Evolutionary conservation across 2,329 filamentous ascomycete genomes (phyloP).

Genomic region (Harringtonia lauricola): DNA sequence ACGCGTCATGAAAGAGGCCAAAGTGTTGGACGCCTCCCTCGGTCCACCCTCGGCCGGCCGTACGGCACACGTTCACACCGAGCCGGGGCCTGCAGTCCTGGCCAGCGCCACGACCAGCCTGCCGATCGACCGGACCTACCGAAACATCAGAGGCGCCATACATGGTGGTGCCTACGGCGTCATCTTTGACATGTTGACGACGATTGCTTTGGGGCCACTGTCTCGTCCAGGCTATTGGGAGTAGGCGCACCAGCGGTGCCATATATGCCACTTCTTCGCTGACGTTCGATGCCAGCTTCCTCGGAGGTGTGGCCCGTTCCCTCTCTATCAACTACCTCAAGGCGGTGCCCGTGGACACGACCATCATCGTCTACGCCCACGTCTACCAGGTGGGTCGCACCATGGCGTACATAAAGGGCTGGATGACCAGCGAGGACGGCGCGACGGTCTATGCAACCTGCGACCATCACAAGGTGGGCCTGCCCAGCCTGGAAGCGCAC

Average conservation of each 20-base stretch:
- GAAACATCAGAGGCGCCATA: constrained; percentile 34
- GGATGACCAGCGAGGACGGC: constrained; percentile 36
- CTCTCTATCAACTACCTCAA: constrained; percentile 40
- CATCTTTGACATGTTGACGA: constrained; percentile 45
- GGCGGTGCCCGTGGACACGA: constrained; percentile 29
- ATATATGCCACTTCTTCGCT: too few species aligned
- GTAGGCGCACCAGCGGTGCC: too few species aligned
- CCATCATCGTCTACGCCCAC: constrained; percentile 27
- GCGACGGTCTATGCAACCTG: constrained; percentile 34
- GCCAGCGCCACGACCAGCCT: constrained; percentile 30
- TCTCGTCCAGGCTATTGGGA: constrained; percentile 37
- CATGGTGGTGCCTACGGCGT: constrained; percentile 42
- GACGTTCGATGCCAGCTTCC: constrained; percentile 2
- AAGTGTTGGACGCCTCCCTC: constrained; percentile 18
- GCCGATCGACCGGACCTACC: constrained; percentile 28
- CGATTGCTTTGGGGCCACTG: constrained; percentile 34
- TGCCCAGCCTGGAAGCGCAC: constrained; percentile 27
- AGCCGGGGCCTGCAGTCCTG: constrained; percentile 7
- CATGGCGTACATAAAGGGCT: constrained; percentile 38
- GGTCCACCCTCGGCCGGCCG: constrained; percentile 7
- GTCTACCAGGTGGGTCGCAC: constrained; percentile 35
- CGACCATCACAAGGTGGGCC: constrained; percentile 40
- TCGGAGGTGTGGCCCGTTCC: constrained; percentile 36
- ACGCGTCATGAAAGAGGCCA: constrained; percentile 12
- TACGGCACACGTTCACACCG: not conserved